Base-by-base conservation (phyloP, 257 asterid genomes). In the Jacaranda copaia region DNA sequence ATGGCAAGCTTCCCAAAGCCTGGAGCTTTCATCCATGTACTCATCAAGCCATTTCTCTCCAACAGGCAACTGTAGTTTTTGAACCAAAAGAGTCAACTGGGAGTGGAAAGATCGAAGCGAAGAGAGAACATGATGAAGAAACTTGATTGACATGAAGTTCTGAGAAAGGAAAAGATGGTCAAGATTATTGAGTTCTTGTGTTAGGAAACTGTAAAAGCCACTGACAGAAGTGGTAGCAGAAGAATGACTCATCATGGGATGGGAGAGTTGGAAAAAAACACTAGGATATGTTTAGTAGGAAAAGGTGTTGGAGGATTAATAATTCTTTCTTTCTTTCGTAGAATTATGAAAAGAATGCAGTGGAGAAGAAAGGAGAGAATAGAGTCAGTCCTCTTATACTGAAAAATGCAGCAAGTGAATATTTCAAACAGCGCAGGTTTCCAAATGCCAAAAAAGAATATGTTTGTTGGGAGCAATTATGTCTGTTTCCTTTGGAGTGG, bases 11-110 rank as follows among this genome's bases (percentile, higher is more conserved):
- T 86, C 90, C 96, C 96, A 92, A 64, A 92, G 91, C 57, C 94
- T 78, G 16, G 96, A 88, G 80, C 92, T 92, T 56, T 92, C 97
- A 45, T 92, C 97, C 97, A 92, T 92, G 77, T 88, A 92, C 62
- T 88, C 96, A 13, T 92, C 93, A 0, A 92, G 83, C 97, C 97
- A 90, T 82, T 90, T 92, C 19, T 87, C 96, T 0, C 96, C 96
- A 5, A 79, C 92, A 1, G 94, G 93, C 59, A 92, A 78, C 38
- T 87, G 89, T 3, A 92, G 73, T 57, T 84, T 88, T 25, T 87
- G 94, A 4, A 83, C 88, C 57, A 90, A 62, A 25, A 81, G 60
- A 8, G 89, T 85, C n/a, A 86, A 15, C 56, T 90, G 90, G 68
- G 94, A 82, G 53, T 90, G 97, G 66, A 87, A 84, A 1, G 96